Percentiles rank a stretch among this genome's conserved stretches.
Conservation (phyloP, 495 filamentous ascomycete genomes). For the Mytilinidion resinicola region DNA sequence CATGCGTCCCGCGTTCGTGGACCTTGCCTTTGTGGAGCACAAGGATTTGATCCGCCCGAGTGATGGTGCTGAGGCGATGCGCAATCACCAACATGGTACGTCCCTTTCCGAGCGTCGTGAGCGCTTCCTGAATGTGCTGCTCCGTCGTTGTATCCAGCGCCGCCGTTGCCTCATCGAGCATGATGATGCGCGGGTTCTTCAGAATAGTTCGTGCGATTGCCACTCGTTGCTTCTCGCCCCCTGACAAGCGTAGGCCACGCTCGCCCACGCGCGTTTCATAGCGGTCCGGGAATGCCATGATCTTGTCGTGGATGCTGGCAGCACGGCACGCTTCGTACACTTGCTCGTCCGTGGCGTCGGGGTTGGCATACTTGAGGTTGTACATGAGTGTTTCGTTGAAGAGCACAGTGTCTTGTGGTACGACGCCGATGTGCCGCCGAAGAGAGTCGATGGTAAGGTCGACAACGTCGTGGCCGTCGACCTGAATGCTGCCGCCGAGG, state of each 20-base stretch:
- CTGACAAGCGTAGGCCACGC: conserved; percentile 83
- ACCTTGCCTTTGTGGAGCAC: conserved; percentile 84
- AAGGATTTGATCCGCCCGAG: conserved; percentile 87
- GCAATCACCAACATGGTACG: conserved; percentile 82
- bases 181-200: conserved; percentile 92
- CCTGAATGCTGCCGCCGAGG: conserved; percentile 64
- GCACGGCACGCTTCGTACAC: conserved; percentile 84
- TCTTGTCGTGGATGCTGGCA: conserved; percentile 94
- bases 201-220: conserved; percentile 95
- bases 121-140: conserved; percentile 85
- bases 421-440: conserved; percentile 83
- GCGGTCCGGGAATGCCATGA: conserved; percentile 83
- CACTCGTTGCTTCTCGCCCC: conserved; percentile 94
- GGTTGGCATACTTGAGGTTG: conserved; percentile 92
- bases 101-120: conserved; percentile 69
- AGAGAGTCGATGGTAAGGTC: conserved; percentile 90
- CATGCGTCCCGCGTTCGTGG: conserved; percentile 78
- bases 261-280: conserved; percentile 93
- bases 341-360: conserved; percentile 74
- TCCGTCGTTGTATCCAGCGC: conserved; percentile 94
- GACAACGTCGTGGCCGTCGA: conserved; percentile 80
- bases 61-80: conserved; percentile 91
- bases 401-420: conserved; percentile 91
- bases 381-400: conserved; percentile 98
- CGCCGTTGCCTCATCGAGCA: conserved; percentile 93